Evolutionary conservation across 305 asterid species (phyloP).

Genomic region (Rubia balearica): DNA sequence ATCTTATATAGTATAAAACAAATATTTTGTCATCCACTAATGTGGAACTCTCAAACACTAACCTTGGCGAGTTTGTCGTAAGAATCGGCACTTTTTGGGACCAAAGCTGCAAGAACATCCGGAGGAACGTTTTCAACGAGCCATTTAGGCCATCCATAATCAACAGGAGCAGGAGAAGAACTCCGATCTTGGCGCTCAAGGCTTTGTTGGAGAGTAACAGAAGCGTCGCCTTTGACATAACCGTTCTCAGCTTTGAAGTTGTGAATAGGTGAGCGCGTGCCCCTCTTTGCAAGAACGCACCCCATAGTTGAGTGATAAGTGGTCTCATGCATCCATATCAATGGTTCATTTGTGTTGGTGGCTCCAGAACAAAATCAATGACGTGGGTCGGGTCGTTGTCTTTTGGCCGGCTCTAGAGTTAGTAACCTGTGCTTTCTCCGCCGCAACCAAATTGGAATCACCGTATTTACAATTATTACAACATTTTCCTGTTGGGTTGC

Average conservation of each 20-base stretch:
- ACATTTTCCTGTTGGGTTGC: background rate
- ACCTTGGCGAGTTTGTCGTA: constrained; percentile 74
- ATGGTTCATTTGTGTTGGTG: constrained; percentile 11
- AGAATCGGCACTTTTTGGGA: constrained; percentile 62
- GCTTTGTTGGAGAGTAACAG: background rate
- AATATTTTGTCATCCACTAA: no score
- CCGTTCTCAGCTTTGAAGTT: constrained; percentile 36
- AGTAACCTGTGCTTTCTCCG: constrained; percentile 30
- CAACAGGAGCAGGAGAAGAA: constrained; percentile 36
- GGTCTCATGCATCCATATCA: background rate
- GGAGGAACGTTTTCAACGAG: constrained; percentile 48
- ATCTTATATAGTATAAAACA: no score
- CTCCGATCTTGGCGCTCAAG: constrained; percentile 20
- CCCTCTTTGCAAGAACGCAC: constrained; percentile 38
- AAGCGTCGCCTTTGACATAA: constrained; percentile 14
- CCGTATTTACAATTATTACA: background rate
- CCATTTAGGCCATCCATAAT: constrained; percentile 77
- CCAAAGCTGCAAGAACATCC: constrained; percentile 45
- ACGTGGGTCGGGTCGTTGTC: constrained; percentile 25
- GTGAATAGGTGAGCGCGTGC: constrained; percentile 25
- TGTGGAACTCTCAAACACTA: background rate
- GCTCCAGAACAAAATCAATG: constrained; percentile 10
- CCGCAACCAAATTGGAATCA: constrained; percentile 16
- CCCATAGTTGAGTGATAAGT: constrained; percentile 44
- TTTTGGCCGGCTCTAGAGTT: constrained; percentile 28